These are phyloP conservation scores for Pulveroboletus sp. DNA, from an alignment of 768 basidiomycete genomes.

Conservation along the genomic window DNA sequence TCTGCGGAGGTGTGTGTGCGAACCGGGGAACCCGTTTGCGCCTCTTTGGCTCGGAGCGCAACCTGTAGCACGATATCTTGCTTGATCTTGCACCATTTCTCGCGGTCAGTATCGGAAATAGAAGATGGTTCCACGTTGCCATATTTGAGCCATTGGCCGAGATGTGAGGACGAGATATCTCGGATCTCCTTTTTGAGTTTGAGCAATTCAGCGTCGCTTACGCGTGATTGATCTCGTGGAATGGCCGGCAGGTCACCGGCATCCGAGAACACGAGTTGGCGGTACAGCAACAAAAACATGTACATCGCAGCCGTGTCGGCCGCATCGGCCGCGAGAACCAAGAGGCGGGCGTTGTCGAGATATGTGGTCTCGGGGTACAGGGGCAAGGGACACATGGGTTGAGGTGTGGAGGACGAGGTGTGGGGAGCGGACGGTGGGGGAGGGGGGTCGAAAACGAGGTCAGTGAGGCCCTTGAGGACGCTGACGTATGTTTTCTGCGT, in stretches of 20 bases:
- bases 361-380: constrained; percentile 76
- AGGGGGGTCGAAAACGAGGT: constrained; percentile 62
- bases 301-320: constrained; percentile 72
- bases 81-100: constrained; percentile 54
- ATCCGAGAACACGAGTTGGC: constrained; percentile 63
- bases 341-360: constrained; percentile 72
- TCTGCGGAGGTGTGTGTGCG: constrained; percentile 26
- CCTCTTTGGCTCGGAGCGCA: constrained; percentile 62
- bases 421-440: constrained; percentile 33
- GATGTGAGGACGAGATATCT: constrained; percentile 55
- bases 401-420: constrained; percentile 32
- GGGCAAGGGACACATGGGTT: constrained; percentile 34
- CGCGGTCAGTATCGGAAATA: constrained; percentile 38
- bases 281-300: constrained; percentile 79
- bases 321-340: constrained; percentile 65
- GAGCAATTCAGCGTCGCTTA: constrained; percentile 53
- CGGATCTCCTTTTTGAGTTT: constrained; percentile 74
- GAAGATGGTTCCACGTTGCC: constrained; percentile 24
- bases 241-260: constrained; percentile 29
- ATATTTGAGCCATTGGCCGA: constrained; percentile 57
- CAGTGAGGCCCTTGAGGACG: constrained; percentile 57
- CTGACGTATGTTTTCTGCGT: constrained; percentile 47
- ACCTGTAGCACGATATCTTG: constrained; percentile 74
- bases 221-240: constrained; percentile 34
- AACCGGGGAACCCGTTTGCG: constrained; percentile 25